Evolutionary conservation across 73 alveolate genomes (phyloP).

Genomic region (Paraurostyla sp.): DNA sequence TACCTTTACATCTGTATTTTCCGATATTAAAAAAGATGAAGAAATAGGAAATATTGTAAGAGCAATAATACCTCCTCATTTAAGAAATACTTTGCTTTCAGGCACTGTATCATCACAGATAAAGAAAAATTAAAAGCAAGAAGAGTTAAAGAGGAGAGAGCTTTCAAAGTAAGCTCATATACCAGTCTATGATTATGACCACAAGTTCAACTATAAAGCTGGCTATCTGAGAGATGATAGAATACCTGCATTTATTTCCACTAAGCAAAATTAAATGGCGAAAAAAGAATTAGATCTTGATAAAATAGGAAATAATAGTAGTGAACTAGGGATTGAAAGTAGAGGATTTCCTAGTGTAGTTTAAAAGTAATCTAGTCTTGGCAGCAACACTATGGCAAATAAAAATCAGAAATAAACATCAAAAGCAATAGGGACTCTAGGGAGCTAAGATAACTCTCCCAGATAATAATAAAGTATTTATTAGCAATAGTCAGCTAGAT

Average conservation of each 20-base stretch:
- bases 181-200: slow-evolving; percentile 42
- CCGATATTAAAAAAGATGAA: slow-evolving; percentile 39
- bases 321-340: neutral
- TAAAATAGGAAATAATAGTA: neutral
- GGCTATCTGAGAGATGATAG: slow-evolving; percentile 53
- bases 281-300: slow-evolving; percentile 25
- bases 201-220: slow-evolving; percentile 21
- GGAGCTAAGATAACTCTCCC: slow-evolving; percentile 18
- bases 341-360: neutral
- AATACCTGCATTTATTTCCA: slow-evolving; percentile 45
- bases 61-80: slow-evolving; percentile 25
- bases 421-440: slow-evolving; percentile 2
- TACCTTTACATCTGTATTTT: neutral
- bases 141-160: slow-evolving; percentile 24
- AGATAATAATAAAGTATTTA: neutral
- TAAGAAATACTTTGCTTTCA: neutral
- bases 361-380: neutral
- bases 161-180: neutral
- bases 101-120: slow-evolving; percentile 20
- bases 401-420: too few species aligned
- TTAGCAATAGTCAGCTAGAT: neutral
- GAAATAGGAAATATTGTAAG: slow-evolving; percentile 33
- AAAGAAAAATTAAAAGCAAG: slow-evolving; percentile 32
- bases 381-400: too few species aligned
- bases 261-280: neutral